phyloP scores from a whole-genome alignment of 495 filamentous ascomycete species.

The Penicillium coffeae region DNA sequence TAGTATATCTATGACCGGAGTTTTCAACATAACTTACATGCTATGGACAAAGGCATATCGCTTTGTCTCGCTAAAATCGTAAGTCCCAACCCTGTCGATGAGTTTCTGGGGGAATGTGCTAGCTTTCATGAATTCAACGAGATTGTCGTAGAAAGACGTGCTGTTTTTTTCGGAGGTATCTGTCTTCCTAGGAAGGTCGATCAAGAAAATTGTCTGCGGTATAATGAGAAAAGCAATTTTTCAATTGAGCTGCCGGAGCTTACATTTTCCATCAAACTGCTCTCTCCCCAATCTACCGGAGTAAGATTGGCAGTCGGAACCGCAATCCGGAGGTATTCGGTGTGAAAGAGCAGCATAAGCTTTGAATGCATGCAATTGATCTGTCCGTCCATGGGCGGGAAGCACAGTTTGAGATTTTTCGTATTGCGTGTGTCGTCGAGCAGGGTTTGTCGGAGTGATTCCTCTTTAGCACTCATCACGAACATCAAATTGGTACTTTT shows the following conservation, averaged over 20 bases:
- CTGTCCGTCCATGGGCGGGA: conserved; percentile 68
- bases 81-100: conserved; percentile 56
- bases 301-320: conserved; percentile 79
- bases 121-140: conserved; percentile 66
- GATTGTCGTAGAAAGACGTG: conserved; percentile 63
- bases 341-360: conserved; percentile 75
- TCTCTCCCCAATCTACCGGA: conserved; percentile 83
- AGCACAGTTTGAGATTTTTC: conserved; percentile 63
- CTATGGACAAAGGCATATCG: conserved; percentile 77
- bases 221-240: not conserved
- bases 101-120: conserved; percentile 61
- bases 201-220: conserved; percentile 66
- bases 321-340: conserved; percentile 63
- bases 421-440: conserved; percentile 48
- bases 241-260: not conserved
- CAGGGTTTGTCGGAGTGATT: conserved; percentile 14
- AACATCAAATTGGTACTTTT: conserved; percentile 56
- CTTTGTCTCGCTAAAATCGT: conserved; percentile 69
- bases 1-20: conserved; percentile 10
- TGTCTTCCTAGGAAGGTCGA: conserved; percentile 68
- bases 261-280: conserved; percentile 74
- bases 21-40: too few relatives aligned
- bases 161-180: conserved; percentile 27
- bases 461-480: conserved; percentile 65
- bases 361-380: conserved; percentile 83